Base-by-base conservation (phyloP, 1,284 basidiomycete genomes). In the Crucibulum cyathiforme region DNA sequence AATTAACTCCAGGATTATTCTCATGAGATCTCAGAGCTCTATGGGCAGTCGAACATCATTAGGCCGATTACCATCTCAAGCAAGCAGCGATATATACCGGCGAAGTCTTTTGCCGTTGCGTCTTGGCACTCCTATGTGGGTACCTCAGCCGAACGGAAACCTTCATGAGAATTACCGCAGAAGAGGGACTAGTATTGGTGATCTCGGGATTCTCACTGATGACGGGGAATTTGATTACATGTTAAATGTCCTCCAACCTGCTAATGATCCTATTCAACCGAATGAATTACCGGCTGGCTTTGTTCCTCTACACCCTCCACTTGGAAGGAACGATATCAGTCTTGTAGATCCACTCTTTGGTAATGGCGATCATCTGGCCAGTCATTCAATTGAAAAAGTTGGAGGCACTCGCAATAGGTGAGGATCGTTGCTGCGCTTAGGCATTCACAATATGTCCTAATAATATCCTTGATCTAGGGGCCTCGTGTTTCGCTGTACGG, bases 141-240 rank as follows among this genome's bases (percentile, higher is more conserved):
- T 12, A 15, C 50, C 50, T 34, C 34, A 52, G 17, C 50, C 50
- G 7, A 52, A 52, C 19, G 19, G 7, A 12, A 52, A 52, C n/a
- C 50, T 52, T 37, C 15, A 10, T 7, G 31, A 31, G 8, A 17
- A 52, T 6, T 52, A 52, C 34, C 13, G 34, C 3, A 36, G 15
- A 13, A 34, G 36, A 34, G 50, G 50, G 9, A 8, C 19, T 52
- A 24, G 50, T 17, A 52, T 52, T 13, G 50, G 50, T 8, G 50
- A 52, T 19, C 61, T 67, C 13, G 65, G 65, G 5, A 50, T 67
- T 13, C 17, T 67, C 37, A 59, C 52, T 8, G 13, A 39, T 9
- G 53, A 66, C 19, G 64, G 67, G 10, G 49, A 43, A 8, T 68
- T 68, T 49, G 58, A 66, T 37, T 66, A 59, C 38, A 34, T 63